Evolutionary conservation across 2,329 filamentous ascomycete genomes (phyloP), one percentile per base, ranked within the genome.

Genomic region (Periglandula ipomoeae): DNA sequence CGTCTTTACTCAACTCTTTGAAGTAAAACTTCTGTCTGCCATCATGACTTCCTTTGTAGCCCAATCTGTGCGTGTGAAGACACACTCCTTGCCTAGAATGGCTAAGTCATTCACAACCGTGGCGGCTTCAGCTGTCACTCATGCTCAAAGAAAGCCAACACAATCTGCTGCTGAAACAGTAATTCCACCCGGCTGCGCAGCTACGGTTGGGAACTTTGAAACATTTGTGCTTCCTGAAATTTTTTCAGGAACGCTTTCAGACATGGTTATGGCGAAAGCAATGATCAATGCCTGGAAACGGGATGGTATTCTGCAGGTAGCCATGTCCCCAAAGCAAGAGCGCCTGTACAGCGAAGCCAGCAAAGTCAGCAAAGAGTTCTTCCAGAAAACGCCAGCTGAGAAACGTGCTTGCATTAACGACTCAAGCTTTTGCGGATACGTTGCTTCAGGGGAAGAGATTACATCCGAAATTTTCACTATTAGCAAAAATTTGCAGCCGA

Each of bases 401-500:
- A 76, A 76, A 50, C 61, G 62, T 2, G 59, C 61, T 1, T 73
- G 70, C 38, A 60, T 75, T 6, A 70, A 76, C 52, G 60, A 61
- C 13, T 62, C 66, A 51, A 74, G 69, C 52, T 75, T 72, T 43
- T 57, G 71, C 0, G 73, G 73, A 3, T 75, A 75, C 53, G 68
- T 75, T 43, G 73, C 71, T 22, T 73, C 69, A 0, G 72, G 72
- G 0, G 72, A 75, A 53, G 70, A 73, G 56, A 63, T 73, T 3
- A 73, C 70, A 3, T 64, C 71, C 47, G 71, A 76, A 56, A 74
- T 76, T 27, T 76, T 75, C 51, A 76, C 73, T 2, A 69, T 75
- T 17, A 75, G 69, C 11, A 75, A 75, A 50, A 72, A 75, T 44
- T 58, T 76, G 6, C 56, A 58, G 4, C 51, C 58, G 2, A 51